Base-by-base conservation (phyloP, 2,329 filamentous ascomycete species). In the Fusarium secorum region DNA sequence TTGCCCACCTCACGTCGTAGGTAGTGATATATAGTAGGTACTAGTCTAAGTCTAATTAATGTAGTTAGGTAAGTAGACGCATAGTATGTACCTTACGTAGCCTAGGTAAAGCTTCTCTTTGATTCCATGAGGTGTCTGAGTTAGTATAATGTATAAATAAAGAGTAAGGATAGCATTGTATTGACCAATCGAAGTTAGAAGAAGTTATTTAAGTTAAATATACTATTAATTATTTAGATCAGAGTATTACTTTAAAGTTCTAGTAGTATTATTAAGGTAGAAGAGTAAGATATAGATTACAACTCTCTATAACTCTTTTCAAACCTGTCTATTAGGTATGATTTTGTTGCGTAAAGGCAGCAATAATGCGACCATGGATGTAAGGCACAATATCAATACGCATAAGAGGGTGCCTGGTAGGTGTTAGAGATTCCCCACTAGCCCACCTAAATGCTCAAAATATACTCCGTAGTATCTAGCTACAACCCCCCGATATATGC, bases 401-500 rank as follows among this genome's bases (percentile, higher is more conserved):
- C 13, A 46, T 20, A 20, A 20, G 18, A 22, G 22, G 6, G 44
- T 28, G 44, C 13, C 26, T 28, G 26, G 44, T 15, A n/a, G 44
- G 13, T 32, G 20, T 13, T 22, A 13, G n/a, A 22, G 28, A 32
- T 48, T 32, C 45, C n/a, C 45, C 8, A 45, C 35, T 38, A 35
- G 32, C 15, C 32, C 32, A 39, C 38, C 18, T 5, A 39, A 6
- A 6, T 44, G 24, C 11, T 13, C 36, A 39, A 39, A 22, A 33
- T 33, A 24, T 24, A n/a, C n/a, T n/a, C n/a, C n/a, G n/a, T n/a
- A 24, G 24, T 36, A 28, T 20, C 20, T 39, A 20, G 20, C 20
- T 48, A 73, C 60, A 22, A 9, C 7, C n/a, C 56, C 59, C 64
- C 64, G 52, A 4, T 77, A 76, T 20, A 32, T 73, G 75, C 73